phyloP scores from a whole-genome alignment of 108 stramenopile species.

The Cyclotella cryptica region DNA sequence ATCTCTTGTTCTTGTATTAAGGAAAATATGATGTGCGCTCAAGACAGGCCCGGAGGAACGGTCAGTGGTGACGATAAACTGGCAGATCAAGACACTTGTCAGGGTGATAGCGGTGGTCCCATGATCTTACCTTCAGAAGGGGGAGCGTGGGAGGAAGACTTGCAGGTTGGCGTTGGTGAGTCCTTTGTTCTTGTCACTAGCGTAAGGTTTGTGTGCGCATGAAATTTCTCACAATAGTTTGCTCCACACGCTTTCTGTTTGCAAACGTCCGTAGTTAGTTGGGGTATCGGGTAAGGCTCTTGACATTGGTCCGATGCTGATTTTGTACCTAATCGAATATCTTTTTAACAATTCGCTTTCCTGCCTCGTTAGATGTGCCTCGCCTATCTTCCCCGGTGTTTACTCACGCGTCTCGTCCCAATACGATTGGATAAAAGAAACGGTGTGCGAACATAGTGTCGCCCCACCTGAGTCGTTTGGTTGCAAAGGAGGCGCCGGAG shows the following conservation, averaged over 20 bases:
- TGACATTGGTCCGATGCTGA: background rate
- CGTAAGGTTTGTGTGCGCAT: background rate
- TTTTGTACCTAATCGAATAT: background rate
- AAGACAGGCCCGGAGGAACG: slow-evolving; percentile 22
- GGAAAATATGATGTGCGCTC: slow-evolving; percentile 56
- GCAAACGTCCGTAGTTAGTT: slow-evolving; percentile 40
- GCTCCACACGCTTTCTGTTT: background rate
- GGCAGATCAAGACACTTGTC: slow-evolving; percentile 47
- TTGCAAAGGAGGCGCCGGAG: slow-evolving; percentile 25
- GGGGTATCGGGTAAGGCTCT: slow-evolving; percentile 46
- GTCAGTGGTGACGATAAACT: slow-evolving; percentile 5
- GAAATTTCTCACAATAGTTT: background rate
- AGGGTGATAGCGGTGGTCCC: slow-evolving; percentile 50
- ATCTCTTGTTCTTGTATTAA: background rate
- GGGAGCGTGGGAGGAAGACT: slow-evolving; percentile 24
- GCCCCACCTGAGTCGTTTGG: slow-evolving; percentile 36
- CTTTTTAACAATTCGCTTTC: background rate
- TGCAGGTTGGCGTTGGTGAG: slow-evolving; percentile 49
- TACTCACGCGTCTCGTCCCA: slow-evolving; percentile 64
- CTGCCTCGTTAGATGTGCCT: slow-evolving; percentile 35
- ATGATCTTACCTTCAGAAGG: slow-evolving; percentile 37
- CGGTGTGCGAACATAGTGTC: slow-evolving; percentile 52
- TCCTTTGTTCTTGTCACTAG: background rate
- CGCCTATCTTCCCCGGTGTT: slow-evolving; percentile 57
- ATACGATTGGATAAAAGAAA: slow-evolving; percentile 69